phyloP scores from a whole-genome alignment of 2,329 filamentous ascomycete genomes.

The Plectosphaerella plurivora region DNA sequence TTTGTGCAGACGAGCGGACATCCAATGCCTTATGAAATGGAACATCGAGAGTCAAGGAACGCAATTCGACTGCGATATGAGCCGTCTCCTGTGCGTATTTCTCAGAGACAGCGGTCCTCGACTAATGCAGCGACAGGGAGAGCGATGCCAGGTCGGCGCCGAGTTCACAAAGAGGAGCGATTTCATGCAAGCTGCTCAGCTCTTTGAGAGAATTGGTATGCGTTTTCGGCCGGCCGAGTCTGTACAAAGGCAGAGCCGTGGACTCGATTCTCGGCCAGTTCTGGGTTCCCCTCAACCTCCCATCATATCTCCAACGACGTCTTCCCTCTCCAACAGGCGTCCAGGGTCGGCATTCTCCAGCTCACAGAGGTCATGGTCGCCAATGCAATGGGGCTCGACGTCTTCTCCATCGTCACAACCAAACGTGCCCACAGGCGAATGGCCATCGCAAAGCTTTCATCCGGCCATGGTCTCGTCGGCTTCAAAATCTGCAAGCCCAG shows the following conservation, averaged over 20 bases:
- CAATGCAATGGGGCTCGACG: neutral
- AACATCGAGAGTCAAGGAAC: neutral
- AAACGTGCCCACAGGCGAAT: neutral
- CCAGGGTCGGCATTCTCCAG: neutral
- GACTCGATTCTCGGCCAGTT: neutral
- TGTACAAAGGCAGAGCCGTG: neutral
- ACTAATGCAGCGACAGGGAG: neutral
- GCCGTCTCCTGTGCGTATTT: neutral
- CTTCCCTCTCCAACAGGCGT: neutral
- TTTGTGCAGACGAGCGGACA: neutral
- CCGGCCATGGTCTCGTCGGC: no score
- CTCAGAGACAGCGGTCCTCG: neutral
- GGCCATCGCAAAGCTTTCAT: no score
- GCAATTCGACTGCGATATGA: constrained; percentile 1
- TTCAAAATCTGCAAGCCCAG: no score
- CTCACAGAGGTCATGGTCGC: neutral
- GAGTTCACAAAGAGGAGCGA: neutral
- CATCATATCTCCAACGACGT: neutral
- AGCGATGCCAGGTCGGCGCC: neutral
- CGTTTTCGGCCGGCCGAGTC: neutral
- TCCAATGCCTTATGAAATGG: neutral
- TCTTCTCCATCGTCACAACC: neutral
- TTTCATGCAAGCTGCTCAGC: neutral
- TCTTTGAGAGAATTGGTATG: neutral
- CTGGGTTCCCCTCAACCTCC: neutral